Percentiles rank a stretch among this genome's conserved stretches.
Evolutionary conservation across 2,329 filamentous ascomycete species (phyloP).

Genomic region (Fusarium oxysporum): DNA sequence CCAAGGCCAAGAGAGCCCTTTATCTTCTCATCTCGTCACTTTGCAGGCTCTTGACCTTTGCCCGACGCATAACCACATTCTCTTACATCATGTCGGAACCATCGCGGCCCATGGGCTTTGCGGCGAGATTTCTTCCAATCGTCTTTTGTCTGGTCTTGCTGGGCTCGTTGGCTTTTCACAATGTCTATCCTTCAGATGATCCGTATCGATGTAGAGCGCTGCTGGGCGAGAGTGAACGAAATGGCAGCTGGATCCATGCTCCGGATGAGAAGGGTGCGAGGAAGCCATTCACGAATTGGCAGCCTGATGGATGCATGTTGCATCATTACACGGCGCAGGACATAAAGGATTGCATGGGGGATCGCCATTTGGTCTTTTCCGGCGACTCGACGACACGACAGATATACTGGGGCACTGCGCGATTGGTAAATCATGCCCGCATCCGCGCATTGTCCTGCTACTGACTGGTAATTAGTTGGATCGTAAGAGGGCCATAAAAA

Average conservation of each 20-base stretch:
- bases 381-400: slow-evolving; percentile 71
- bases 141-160: slow-evolving; percentile 37
- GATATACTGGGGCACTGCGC: slow-evolving; percentile 65
- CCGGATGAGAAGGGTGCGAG: slow-evolving; percentile 45
- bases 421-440: slow-evolving; percentile 39
- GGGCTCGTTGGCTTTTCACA: slow-evolving; percentile 24
- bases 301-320: slow-evolving; percentile 69
- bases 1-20: neutral
- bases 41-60: neutral
- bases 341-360: slow-evolving; percentile 63
- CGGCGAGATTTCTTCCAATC: slow-evolving; percentile 31
- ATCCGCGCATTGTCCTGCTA: neutral
- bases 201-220: slow-evolving; percentile 66
- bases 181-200: slow-evolving; percentile 49
- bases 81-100: slow-evolving; percentile 24
- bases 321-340: slow-evolving; percentile 65
- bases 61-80: neutral
- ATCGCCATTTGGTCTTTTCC: slow-evolving; percentile 66
- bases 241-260: slow-evolving; percentile 62
- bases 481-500: slow-evolving; percentile 29
- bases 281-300: slow-evolving; percentile 63
- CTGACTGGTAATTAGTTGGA: slow-evolving; percentile 36
- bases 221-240: slow-evolving; percentile 42
- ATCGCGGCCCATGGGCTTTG: slow-evolving; percentile 13
- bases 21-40: neutral